phyloP scores from a whole-genome alignment of 345 rosid species.

The Carallia brachiata region DNA sequence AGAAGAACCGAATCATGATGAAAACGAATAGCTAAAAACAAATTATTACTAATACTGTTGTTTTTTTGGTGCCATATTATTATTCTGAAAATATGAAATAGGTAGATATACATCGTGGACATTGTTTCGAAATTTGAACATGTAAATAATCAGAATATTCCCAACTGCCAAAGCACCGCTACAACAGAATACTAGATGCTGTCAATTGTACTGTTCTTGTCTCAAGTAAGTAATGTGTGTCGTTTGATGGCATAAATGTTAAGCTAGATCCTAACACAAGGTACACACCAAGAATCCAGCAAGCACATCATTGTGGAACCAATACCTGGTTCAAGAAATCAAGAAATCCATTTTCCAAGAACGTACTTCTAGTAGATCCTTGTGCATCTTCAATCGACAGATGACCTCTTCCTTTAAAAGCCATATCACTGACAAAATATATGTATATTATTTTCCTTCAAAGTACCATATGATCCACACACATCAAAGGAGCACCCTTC shows the following conservation, averaged over 20 bases:
- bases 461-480: not conserved
- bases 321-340: constrained; percentile 71
- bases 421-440: constrained; percentile 36
- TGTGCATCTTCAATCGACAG: constrained; percentile 58
- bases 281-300: not conserved
- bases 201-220: not conserved
- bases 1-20: too few species aligned
- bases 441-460: not conserved
- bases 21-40: too few species aligned
- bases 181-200: not conserved
- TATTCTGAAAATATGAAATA: too few species aligned
- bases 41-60: too few species aligned
- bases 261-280: not conserved
- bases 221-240: not conserved
- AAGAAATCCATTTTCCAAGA: constrained; percentile 71
- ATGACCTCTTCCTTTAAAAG: constrained; percentile 50
- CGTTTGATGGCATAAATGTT: not conserved
- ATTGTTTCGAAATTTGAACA: too few species aligned
- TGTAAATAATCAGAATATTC: too few species aligned
- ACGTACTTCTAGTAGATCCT: constrained; percentile 39
- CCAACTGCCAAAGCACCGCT: too few species aligned
- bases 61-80: too few species aligned
- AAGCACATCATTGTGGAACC: not conserved
- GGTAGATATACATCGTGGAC: too few species aligned
- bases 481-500: not conserved